Percentiles rank a stretch among this genome's conserved stretches.
These are phyloP conservation scores for Chytriomyces sp. DNA, from an alignment of 192 early-diverging fungal genomes.

Conservation along the genomic window DNA sequence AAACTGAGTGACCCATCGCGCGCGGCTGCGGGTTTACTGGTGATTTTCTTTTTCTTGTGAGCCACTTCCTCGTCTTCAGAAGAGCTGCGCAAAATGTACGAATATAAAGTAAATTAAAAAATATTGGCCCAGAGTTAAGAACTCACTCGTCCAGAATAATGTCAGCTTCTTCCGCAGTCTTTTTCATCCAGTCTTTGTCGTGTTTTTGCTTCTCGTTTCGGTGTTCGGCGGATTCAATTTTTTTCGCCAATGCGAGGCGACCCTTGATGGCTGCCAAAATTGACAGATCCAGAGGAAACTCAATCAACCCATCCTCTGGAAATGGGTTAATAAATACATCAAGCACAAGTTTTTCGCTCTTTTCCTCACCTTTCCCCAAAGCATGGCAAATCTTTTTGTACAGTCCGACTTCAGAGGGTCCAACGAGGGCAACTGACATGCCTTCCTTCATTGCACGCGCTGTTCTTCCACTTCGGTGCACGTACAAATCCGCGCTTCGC, in stretches of 20 bases:
- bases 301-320: constrained; percentile 59
- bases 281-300: constrained; percentile 83
- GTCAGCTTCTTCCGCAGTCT: constrained; percentile 79
- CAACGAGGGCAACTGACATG: constrained; percentile 79
- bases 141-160: constrained; percentile 75
- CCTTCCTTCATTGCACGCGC: constrained; percentile 86
- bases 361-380: constrained; percentile 69
- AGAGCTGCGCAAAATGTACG: background rate
- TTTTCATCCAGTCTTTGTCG: constrained; percentile 78
- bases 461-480: constrained; percentile 93
- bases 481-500: constrained; percentile 90
- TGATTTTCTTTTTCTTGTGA: constrained; percentile 22
- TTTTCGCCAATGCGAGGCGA: constrained; percentile 77
- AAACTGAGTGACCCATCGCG: background rate
- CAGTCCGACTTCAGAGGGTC: constrained; percentile 80
- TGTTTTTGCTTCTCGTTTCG: constrained; percentile 38
- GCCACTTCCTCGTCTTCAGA: constrained; percentile 18
- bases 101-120: background rate
- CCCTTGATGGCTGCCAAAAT: constrained; percentile 73
- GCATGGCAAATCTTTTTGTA: constrained; percentile 85
- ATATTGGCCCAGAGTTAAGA: background rate
- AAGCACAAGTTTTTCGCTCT: background rate
- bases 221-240: constrained; percentile 85
- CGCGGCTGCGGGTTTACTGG: background rate
- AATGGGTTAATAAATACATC: constrained; percentile 11